Evolutionary conservation across 441 rosid genomes (phyloP).

Genomic region (Pelargonium cotyledonis): DNA sequence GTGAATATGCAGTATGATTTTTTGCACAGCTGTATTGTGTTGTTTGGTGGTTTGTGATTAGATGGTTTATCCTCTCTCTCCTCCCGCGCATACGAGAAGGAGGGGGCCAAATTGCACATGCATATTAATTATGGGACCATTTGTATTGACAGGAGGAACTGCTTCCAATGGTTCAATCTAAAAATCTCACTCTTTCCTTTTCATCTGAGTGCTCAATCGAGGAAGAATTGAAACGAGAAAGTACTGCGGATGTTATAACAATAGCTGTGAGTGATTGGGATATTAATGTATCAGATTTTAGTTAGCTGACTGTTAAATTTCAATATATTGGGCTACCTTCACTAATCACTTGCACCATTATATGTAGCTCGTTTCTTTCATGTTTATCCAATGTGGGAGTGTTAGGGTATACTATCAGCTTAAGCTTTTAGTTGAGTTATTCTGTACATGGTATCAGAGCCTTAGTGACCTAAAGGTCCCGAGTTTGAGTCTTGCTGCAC

Average conservation of each 20-base stretch:
- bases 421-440: too few species aligned
- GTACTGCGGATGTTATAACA: slow-evolving; percentile 65
- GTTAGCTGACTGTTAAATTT: not conserved
- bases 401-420: too few species aligned
- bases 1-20: not conserved
- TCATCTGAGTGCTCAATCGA: slow-evolving; percentile 80
- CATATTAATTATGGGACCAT: slow-evolving; percentile 5
- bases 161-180: slow-evolving; percentile 48
- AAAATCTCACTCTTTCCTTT: slow-evolving; percentile 59
- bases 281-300: slow-evolving; percentile 4
- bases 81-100: not conserved
- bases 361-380: too few species aligned
- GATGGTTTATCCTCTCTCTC: not conserved
- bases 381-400: too few species aligned
- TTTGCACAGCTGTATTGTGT: not conserved
- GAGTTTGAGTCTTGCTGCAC: too few species aligned
- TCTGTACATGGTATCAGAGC: too few species aligned
- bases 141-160: slow-evolving; percentile 48
- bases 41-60: slow-evolving; percentile 1
- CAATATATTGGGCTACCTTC: not conserved
- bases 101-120: not conserved
- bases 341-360: too few species aligned
- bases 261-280: slow-evolving; percentile 39
- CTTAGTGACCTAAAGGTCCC: too few species aligned
- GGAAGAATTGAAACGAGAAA: slow-evolving; percentile 74